Evolutionary conservation across 257 asterid species (phyloP), one percentile per base, ranked within the genome.

Genomic region (Solanum neorickii): DNA sequence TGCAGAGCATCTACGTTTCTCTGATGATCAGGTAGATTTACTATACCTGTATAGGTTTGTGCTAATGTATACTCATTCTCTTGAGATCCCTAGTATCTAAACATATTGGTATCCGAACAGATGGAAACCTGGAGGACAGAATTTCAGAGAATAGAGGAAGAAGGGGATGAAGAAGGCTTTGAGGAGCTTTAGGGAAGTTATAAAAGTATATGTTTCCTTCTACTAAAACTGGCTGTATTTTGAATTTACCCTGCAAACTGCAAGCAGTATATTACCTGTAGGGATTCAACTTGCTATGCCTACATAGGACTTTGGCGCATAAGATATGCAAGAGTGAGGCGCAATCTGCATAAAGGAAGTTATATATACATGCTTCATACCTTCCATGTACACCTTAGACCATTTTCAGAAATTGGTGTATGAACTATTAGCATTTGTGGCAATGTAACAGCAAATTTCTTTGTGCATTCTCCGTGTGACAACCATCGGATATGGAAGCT

Each of bases 161-260:
- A 91, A 83, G 98, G 93, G 6, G 98, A 94, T 87, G 98, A 96
- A 93, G 98, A 96, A 72, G 98, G 98, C 33, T 96, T 96, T 86
- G 98, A 96, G 87, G 98, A 96, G 94, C 94, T 94, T 80, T 95
- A 86, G 52, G 23, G 15, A 29, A 80, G 68, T 80, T 47, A 12
- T 11, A 12, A 29, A 41, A 29, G n/a, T 69, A 31, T 69, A 29
- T 65, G 5, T 65, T 31, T 29, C 23, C 23, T 31, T 69, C 21
- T 69, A 29, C n/a, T 7, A 7, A 41, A 29, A 69, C 41, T 69
- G 76, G 76, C 76, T 69, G 76, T 69, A 69, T 69, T 69, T 29
- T 31, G 76, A 69, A 69, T 15, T 27, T 29, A 69, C 23, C 42
- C 42, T 7, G 76, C 76, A 69, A 69, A 69, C 41, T 29, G 76